These are phyloP conservation scores for Entoloma clypeatum DNA, from an alignment of 1,284 basidiomycete genomes.

Conservation along the genomic window DNA sequence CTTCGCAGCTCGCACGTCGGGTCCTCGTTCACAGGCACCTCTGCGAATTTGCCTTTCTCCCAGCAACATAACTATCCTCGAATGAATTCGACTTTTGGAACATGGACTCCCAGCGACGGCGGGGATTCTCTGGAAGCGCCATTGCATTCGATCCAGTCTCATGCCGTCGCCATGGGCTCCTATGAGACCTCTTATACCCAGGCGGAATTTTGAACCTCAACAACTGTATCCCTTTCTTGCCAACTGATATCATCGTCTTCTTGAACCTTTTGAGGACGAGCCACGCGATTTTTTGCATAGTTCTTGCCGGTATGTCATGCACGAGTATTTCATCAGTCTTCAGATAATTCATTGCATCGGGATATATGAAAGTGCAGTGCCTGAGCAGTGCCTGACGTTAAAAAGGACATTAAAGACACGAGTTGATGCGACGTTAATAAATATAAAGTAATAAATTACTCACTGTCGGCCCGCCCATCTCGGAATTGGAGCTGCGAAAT, in stretches of 20 bases:
- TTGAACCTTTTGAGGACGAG: neutral
- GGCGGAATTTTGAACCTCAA: slow-evolving; percentile 37
- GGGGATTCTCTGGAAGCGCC: slow-evolving; percentile 26
- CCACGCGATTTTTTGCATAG: no score
- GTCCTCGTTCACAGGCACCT: slow-evolving; percentile 26
- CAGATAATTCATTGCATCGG: no score
- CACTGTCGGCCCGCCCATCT: slow-evolving; percentile 20
- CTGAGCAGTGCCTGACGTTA: no score
- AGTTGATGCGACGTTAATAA: no score
- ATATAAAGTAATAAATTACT: slow-evolving; percentile 10
- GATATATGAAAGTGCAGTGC: no score
- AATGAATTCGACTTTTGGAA: slow-evolving; percentile 32
- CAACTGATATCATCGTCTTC: neutral
- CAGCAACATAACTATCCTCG: slow-evolving; percentile 32
- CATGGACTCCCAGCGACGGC: slow-evolving; percentile 34
- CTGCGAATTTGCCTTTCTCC: slow-evolving; percentile 15
- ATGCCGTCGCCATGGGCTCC: slow-evolving; percentile 26
- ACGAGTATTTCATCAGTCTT: no score
- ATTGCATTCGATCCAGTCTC: slow-evolving; percentile 35
- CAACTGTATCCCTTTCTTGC: slow-evolving; percentile 32
- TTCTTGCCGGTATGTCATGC: no score
- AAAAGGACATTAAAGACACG: no score
- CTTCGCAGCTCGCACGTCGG: slow-evolving; percentile 25
- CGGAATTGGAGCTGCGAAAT: slow-evolving; percentile 14
- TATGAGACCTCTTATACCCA: slow-evolving; percentile 35